Evolutionary conservation across 192 early-diverging fungal genomes (phyloP), one percentile per base, ranked within the genome.

Genomic region (Backusella macrospora): DNA sequence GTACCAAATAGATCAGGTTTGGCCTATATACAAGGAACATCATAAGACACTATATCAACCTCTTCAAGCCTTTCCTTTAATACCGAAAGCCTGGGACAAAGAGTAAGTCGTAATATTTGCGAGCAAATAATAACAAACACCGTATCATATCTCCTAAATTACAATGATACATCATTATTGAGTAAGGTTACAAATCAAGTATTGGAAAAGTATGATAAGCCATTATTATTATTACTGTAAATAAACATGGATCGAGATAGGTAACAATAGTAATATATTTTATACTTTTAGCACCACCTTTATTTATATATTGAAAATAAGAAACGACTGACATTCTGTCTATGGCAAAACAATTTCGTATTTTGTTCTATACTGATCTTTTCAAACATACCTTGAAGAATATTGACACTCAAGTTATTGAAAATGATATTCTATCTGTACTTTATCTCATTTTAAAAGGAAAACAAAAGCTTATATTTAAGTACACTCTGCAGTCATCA

Each of bases 51-150:
- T 45, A 46, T 86, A 5, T 67, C 70, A 39, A 73, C 78, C 16
- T 88, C 81, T 59, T 83, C 83, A 38, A 81, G 85, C 52, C 42
- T 86, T 37, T 80, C 77, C 43, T 88, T 88, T 47, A 78, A 83
- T 42, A 82, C 81, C 4, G 80, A 82, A 65, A 73, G 65, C 14
- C 71, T 88, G 10, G 80, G 80, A 5, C 62, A 78, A 40, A 78
- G 78, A 52, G 47, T n/a, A 8, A 78, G 84, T 21, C 85, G 83
- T 52, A 79, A 85, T 65, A 78, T 75, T 1, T 83, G 83, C 44
- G 78, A 86, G 68, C 76, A 85, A 6, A 81, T 81, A 10, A 44
- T 86, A 6, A 80, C 75, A 13, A 76, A 75, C 3, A 71, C 82
- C 10, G 68, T 86, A 39, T 70, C 82, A 9, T 70, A 78, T 13